These are phyloP conservation scores for Boletus calvinii DNA, from an alignment of 1,284 basidiomycete genomes.

Conservation along the genomic window DNA sequence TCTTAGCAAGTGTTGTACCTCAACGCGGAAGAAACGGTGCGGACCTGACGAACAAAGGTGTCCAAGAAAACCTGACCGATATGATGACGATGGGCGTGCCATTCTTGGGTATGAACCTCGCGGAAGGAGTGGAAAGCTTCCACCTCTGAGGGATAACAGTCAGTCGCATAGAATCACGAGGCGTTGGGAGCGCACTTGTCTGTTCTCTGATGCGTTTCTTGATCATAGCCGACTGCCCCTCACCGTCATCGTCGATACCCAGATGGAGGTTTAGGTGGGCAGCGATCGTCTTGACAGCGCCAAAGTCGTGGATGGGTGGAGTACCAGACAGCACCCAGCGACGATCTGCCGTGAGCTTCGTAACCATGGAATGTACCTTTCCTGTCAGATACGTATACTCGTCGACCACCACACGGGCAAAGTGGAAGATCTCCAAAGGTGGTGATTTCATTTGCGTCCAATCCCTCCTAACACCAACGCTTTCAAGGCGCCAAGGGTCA, in stretches of 20 bases:
- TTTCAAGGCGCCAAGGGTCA: slow-evolving; percentile 81
- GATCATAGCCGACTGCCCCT: slow-evolving; percentile 71
- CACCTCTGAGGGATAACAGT: slow-evolving; percentile 54
- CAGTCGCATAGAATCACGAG: slow-evolving; percentile 3
- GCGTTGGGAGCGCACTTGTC: slow-evolving; percentile 55
- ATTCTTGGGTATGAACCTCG: slow-evolving; percentile 87
- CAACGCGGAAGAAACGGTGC: slow-evolving; percentile 20
- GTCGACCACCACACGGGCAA: slow-evolving; percentile 86
- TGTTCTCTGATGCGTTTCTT: slow-evolving; percentile 83
- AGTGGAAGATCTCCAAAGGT: slow-evolving; percentile 90
- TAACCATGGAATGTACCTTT: slow-evolving; percentile 76
- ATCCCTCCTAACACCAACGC: slow-evolving; percentile 62
- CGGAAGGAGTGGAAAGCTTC: slow-evolving; percentile 97
- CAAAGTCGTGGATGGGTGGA: slow-evolving; percentile 90
- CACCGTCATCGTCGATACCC: slow-evolving; percentile 86
- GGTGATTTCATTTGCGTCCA: slow-evolving; percentile 81
- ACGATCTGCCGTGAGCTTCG: slow-evolving; percentile 73
- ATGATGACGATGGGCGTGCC: slow-evolving; percentile 86
- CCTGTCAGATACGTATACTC: slow-evolving; percentile 94
- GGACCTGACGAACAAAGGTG: slow-evolving; percentile 80
- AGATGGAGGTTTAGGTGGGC: slow-evolving; percentile 85
- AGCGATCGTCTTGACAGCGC: slow-evolving; percentile 87
- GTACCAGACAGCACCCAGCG: slow-evolving; percentile 97
- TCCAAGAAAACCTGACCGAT: slow-evolving; percentile 85
- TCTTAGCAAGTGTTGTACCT: slow-evolving; percentile 10